Percentiles rank a stretch among this genome's conserved stretches.
Evolutionary conservation across 768 basidiomycete genomes (phyloP).

Genomic region (Suillus occidentalis): DNA sequence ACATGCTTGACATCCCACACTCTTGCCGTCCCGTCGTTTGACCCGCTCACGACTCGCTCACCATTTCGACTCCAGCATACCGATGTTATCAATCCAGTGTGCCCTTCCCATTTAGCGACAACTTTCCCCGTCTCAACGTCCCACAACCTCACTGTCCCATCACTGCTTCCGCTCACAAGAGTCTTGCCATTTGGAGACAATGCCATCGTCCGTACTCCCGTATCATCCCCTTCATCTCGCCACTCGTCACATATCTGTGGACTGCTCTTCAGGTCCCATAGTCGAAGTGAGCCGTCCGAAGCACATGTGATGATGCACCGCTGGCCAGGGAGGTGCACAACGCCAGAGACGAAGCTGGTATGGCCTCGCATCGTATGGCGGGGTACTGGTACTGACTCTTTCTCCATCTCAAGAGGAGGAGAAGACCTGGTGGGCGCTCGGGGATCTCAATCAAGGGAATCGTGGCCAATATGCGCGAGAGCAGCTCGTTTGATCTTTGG

Average conservation of each 20-base stretch:
- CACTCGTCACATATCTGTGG: constrained; percentile 15
- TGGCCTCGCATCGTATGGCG: too few relatives aligned
- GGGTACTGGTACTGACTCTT: too few relatives aligned
- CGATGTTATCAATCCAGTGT: too few relatives aligned
- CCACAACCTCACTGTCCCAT: neutral
- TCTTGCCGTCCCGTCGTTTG: too few relatives aligned
- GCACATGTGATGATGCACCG: constrained; percentile 9
- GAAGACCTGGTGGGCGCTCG: too few relatives aligned
- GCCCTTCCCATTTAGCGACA: too few relatives aligned
- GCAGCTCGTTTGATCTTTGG: too few relatives aligned
- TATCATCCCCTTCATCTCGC: constrained; percentile 1
- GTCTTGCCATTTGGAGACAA: neutral
- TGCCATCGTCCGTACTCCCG: neutral
- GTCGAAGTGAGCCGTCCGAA: constrained; percentile 7
- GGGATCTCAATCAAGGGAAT: too few relatives aligned
- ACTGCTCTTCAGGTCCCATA: constrained; percentile 23
- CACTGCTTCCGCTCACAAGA: neutral
- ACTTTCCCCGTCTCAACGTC: neutral
- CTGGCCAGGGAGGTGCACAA: neutral
- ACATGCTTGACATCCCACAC: too few relatives aligned
- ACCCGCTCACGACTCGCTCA: neutral
- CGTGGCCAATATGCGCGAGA: too few relatives aligned
- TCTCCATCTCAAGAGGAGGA: too few relatives aligned
- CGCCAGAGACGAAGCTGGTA: neutral
- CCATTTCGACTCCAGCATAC: neutral